A percentile compares a stretch with the other conserved stretches of the same genome.
phyloP scores from a whole-genome alignment of 2,329 filamentous ascomycete genomes.

The Cryphonectria japonica region DNA sequence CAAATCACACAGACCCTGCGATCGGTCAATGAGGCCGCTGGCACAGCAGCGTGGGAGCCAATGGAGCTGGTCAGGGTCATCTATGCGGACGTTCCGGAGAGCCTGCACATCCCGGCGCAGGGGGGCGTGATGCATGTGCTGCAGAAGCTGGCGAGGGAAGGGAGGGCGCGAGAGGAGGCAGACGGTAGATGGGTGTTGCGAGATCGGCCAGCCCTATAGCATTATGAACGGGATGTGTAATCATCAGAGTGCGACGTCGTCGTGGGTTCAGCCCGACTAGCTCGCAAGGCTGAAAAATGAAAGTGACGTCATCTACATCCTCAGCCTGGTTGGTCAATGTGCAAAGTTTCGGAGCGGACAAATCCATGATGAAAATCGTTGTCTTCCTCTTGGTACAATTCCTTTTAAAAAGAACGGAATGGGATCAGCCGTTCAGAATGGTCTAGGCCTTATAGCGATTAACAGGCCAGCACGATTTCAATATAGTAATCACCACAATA shows the following conservation, averaged over 20 bases:
- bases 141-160: slow-evolving; percentile 76
- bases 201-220: slow-evolving; percentile 47
- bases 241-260: not conserved
- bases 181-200: slow-evolving; percentile 48
- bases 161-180: slow-evolving; percentile 55
- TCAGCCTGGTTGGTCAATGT: not conserved
- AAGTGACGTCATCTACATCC: slow-evolving; percentile 22
- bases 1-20: slow-evolving; percentile 72
- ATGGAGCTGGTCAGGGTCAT: slow-evolving; percentile 88
- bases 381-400: not conserved
- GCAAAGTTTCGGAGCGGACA: not conserved
- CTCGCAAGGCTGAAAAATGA: slow-evolving; percentile 17
- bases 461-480: not conserved
- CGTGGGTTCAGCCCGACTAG: not conserved
- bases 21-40: slow-evolving; percentile 37
- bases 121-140: slow-evolving; percentile 78
- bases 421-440: not conserved
- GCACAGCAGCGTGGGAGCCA: slow-evolving; percentile 59
- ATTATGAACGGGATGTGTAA: not conserved
- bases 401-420: not conserved
- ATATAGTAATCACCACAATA: not conserved
- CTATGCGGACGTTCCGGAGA: slow-evolving; percentile 78
- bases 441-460: not conserved
- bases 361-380: not conserved
- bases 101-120: slow-evolving; percentile 75